Evolutionary conservation across 2,329 filamentous ascomycete genomes (phyloP).

Genomic region (Diaporthe vexans): DNA sequence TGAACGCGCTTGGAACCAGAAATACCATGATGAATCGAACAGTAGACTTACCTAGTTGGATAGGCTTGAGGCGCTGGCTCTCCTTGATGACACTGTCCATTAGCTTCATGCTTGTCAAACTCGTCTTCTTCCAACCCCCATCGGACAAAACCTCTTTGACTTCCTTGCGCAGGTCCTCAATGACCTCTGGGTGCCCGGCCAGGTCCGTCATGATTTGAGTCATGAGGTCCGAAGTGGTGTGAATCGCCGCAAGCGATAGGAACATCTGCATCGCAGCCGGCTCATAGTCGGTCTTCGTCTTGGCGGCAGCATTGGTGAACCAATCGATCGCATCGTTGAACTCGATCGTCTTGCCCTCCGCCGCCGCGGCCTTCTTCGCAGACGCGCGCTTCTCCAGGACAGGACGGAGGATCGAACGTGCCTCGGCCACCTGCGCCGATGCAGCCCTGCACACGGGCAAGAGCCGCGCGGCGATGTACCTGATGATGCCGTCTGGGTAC

Average conservation of each 20-base stretch:
- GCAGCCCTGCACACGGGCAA: conserved; percentile 57
- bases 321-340: conserved; percentile 50
- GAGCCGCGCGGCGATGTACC: conserved; percentile 52
- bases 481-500: neutral
- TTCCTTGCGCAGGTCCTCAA: conserved; percentile 59
- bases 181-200: conserved; percentile 54
- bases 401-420: conserved; percentile 59
- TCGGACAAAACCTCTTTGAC: conserved; percentile 50
- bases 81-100: conserved; percentile 60
- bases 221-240: conserved; percentile 56
- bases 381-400: conserved; percentile 54
- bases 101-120: conserved; percentile 55
- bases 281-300: conserved; percentile 50
- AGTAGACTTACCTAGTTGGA: neutral
- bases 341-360: neutral
- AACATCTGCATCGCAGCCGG: conserved; percentile 52
- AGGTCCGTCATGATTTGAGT: conserved; percentile 57
- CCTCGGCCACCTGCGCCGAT: conserved; percentile 55
- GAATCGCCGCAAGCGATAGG: conserved; percentile 56
- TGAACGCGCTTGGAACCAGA: too few species aligned
- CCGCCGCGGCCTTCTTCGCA: conserved; percentile 47
- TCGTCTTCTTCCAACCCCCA: conserved; percentile 51
- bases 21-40: too few species aligned
- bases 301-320: conserved; percentile 53
- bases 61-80: conserved; percentile 48